A percentile compares a stretch with the other conserved stretches of the same genome.
Evolutionary conservation across 495 filamentous ascomycete genomes (phyloP).

Genomic region (Pyronema domesticum): DNA sequence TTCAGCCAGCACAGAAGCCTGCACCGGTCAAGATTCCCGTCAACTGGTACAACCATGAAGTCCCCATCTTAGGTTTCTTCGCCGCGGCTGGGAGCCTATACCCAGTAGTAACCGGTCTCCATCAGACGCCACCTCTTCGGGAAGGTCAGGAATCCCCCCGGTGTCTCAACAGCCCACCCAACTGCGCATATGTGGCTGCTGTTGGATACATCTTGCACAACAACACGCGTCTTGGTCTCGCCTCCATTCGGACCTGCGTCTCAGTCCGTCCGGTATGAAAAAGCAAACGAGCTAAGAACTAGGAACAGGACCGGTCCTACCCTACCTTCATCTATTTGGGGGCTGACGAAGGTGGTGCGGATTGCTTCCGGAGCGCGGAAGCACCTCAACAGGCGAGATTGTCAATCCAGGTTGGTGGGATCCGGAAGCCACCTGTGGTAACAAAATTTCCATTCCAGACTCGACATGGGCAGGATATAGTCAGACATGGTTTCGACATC

Average conservation of each 20-base stretch:
- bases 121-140: not conserved
- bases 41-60: not conserved
- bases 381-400: not conserved
- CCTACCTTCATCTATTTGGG: not conserved
- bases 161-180: not conserved
- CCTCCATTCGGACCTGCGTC: not conserved
- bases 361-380: no score
- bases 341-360: not conserved
- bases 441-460: no score
- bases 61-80: not conserved
- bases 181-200: not conserved
- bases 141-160: not conserved
- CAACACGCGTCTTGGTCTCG: not conserved
- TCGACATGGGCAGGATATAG: no score
- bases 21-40: not conserved
- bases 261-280: not conserved
- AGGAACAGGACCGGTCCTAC: not conserved
- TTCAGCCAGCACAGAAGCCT: not conserved
- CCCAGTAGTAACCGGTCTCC: no score
- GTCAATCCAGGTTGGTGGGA: not conserved
- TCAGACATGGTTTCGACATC: no score
- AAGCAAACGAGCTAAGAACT: not conserved
- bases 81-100: no score
- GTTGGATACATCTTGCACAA: not conserved
- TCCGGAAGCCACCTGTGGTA: not conserved